phyloP scores from a whole-genome alignment of 73 alveolate genomes.

The Stentor roeselii region DNA sequence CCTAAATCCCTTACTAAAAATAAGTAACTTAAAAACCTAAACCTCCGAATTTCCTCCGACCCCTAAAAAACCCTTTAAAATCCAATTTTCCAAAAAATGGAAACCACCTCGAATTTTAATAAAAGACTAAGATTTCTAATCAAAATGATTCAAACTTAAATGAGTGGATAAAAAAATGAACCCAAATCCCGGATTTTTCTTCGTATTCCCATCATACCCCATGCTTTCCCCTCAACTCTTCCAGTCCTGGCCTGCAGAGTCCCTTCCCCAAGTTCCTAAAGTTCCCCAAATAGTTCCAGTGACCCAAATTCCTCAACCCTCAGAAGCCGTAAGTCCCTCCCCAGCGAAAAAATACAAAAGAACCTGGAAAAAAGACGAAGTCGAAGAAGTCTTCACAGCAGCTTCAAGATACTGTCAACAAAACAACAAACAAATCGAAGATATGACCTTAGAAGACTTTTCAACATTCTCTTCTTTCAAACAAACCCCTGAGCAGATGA shows the following conservation, averaged over 20 bases:
- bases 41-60: not conserved
- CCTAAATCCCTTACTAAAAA: too few relatives aligned
- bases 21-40: not conserved
- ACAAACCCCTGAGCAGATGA: conserved; percentile 7
- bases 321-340: not conserved
- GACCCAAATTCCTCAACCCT: not conserved
- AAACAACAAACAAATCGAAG: not conserved
- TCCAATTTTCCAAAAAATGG: not conserved
- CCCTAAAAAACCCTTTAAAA: too few relatives aligned
- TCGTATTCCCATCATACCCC: not conserved
- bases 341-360: not conserved
- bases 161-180: not conserved
- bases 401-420: not conserved
- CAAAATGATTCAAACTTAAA: not conserved
- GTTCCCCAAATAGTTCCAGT: not conserved
- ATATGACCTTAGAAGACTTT: not conserved
- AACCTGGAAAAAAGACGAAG: conserved; percentile 23
- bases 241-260: too few relatives aligned
- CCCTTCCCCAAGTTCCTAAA: not conserved
- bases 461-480: not conserved
- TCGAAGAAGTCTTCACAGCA: not conserved
- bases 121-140: not conserved
- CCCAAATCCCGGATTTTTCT: not conserved
- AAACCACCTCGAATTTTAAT: not conserved
- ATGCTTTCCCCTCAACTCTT: too few relatives aligned